phyloP scores from a whole-genome alignment of 148 eudicot genomes.

The Rhododendron kiyosumense region DNA sequence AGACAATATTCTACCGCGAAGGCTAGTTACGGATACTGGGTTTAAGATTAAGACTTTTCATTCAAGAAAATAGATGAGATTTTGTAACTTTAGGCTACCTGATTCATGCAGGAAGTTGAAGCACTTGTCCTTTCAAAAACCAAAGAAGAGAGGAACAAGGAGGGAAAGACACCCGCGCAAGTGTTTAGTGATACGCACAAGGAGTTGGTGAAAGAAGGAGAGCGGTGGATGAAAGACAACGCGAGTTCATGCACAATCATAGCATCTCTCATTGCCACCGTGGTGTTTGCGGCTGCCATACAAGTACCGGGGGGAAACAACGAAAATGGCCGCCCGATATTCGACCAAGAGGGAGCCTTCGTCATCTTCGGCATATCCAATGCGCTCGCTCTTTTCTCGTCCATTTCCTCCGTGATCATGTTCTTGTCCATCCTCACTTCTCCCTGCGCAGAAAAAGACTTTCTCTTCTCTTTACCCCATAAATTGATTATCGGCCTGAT shows the following conservation, averaged over 20 bases:
- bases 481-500: neutral
- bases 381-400: neutral
- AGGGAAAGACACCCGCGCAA: neutral
- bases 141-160: neutral
- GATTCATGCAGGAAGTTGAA: neutral
- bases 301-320: neutral
- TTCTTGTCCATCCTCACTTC: neutral
- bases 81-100: neutral
- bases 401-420: neutral
- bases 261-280: neutral
- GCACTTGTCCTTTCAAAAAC: neutral
- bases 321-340: neutral
- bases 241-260: neutral
- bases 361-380: neutral
- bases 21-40: neutral
- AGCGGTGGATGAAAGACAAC: neutral
- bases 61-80: neutral
- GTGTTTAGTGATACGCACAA: neutral
- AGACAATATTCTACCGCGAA: neutral
- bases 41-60: neutral
- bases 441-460: neutral
- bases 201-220: neutral
- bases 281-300: neutral
- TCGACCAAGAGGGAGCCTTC: neutral
- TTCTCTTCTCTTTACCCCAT: neutral